Evolutionary conservation across 1,139 yeast genomes (phyloP), one percentile per base, ranked within the genome.

Genomic region (Scheffersomyces parashehatae): DNA sequence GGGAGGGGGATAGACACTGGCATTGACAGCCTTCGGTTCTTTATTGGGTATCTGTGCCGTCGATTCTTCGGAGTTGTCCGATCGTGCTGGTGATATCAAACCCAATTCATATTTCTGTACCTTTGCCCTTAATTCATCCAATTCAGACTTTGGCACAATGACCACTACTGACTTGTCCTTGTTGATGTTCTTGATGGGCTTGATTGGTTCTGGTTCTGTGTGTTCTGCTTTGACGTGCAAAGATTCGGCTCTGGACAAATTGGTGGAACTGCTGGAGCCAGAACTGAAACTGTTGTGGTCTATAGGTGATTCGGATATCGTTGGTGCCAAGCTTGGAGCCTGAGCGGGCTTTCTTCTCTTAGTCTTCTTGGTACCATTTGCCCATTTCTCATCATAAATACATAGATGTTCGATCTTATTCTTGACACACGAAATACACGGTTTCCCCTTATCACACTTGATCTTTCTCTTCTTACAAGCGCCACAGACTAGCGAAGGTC

Each of bases 391-490:
- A 10, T 16, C 24, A 9, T 36, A 36, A 10, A 28, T 20, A 11
- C 38, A 36, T 5, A 36, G 38, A 28, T 36, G 38, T 24, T 36
- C 38, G 13, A 36, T 36, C 30, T 36, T 28, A 11, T 36, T 36
- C 15, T 59, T 64, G 6, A 57, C 46, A 54, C 76, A 70, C 40
- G 62, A 68, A 4, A 58, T 49, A 50, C 75, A 70, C 0, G 75
- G 75, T 31, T 48, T 51, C 10, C 54, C 58, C 42, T 65, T 61
- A 44, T 69, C 71, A 56, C 75, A 70, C 40, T 56, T 62, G 44
- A 68, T 59, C 50, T 70, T 70, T 47, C 61, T 62, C 38, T 53
- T 52, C 48, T 63, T 62, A 48, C 76, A 70, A 41, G 60, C 60
- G 6, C 50, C 53, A 49, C 76, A 70, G 3, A 68, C 74, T 4